Evolutionary conservation across 1,139 yeast species (phyloP), one percentile per base, ranked within the genome.

Genomic region (Pichia sp.): DNA sequence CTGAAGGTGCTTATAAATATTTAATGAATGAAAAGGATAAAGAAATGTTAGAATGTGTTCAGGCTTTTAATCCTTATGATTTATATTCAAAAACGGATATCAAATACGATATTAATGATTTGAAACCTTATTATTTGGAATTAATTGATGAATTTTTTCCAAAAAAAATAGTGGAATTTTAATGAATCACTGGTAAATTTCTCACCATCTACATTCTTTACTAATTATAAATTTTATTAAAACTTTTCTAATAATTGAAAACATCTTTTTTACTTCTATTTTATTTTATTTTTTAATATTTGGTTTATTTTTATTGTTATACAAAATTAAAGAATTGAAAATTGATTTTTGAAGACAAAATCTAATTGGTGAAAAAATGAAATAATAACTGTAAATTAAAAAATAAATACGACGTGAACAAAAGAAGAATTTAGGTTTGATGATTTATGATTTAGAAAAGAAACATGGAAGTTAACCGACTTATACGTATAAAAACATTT

Each of bases 111-210:
- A 61, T 70, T 4, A 79, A 77, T 6, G 72, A 73, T 53, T 67
- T 84, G 58, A 79, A 77, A 64, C 75, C 76, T 0, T 84, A 84
- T 61, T 84, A 84, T 61, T 60, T 74, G 57, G 84, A 80, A 13
- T 69, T 84, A 56, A 84, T 84, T 47, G 84, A 83, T 61, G 89
- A 84, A 66, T 84, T 69, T 60, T 84, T 84, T 61, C 89, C 90
- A 0, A 67, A 70, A 13, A 77, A 73, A 59, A 62, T 74, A 5
- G 75, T 83, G 33, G 84, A 82, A 46, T 83, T 82, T 66, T 83
- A 62, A 67, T 14, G 16, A 14, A 38, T 27, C 22, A 14, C 27
- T 28, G 36, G 6, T 42, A 9, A 10, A 39, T 6, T 14, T 14
- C 31, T 22, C 3, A 30, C 9, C n/a, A 19, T 29, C 4, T 13